These are phyloP conservation scores for Chlorencoelia australis DNA, from an alignment of 2,329 filamentous ascomycete genomes.

Conservation along the genomic window DNA sequence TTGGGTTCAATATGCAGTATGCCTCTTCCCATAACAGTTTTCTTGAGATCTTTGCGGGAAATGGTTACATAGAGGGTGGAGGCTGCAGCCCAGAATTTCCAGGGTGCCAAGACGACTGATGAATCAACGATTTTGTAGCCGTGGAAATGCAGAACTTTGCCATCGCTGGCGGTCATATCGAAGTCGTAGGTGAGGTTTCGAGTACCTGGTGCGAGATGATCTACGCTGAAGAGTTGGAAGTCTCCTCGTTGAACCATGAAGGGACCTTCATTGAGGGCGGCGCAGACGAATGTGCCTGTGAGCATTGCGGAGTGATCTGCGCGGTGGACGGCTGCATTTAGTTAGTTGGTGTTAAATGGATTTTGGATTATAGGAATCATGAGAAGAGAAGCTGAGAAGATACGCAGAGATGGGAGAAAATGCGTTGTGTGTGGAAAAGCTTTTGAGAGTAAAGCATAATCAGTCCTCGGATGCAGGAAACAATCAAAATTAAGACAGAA, in stretches of 20 bases:
- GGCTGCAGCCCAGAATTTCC: slow-evolving; percentile 50
- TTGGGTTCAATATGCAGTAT: slow-evolving; percentile 44
- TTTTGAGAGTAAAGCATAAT: no score
- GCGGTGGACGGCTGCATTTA: slow-evolving; percentile 35
- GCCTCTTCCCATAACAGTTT: slow-evolving; percentile 43
- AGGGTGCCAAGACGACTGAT: slow-evolving; percentile 44
- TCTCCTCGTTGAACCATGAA: slow-evolving; percentile 50
- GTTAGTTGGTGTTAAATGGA: no score
- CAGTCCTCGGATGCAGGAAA: no score
- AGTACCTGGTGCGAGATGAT: slow-evolving; percentile 44
- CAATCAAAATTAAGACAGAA: no score
- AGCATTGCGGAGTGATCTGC: slow-evolving; percentile 41
- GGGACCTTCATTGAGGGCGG: slow-evolving; percentile 43
- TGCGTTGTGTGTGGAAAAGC: no score
- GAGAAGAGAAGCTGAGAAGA: no score
- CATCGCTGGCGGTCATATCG: slow-evolving; percentile 45
- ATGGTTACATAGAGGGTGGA: slow-evolving; percentile 53
- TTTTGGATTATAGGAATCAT: no score
- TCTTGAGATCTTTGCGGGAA: slow-evolving; percentile 25
- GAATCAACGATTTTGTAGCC: slow-evolving; percentile 54
- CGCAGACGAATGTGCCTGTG: slow-evolving; percentile 49
- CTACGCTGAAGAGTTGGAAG: slow-evolving; percentile 46
- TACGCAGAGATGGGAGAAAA: no score
- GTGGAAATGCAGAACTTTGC: slow-evolving; percentile 44
- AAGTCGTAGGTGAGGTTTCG: slow-evolving; percentile 52